Percentiles rank a stretch among this genome's conserved stretches.
phyloP scores from a whole-genome alignment of 2,329 filamentous ascomycete species.

The Fusarium hostae region DNA sequence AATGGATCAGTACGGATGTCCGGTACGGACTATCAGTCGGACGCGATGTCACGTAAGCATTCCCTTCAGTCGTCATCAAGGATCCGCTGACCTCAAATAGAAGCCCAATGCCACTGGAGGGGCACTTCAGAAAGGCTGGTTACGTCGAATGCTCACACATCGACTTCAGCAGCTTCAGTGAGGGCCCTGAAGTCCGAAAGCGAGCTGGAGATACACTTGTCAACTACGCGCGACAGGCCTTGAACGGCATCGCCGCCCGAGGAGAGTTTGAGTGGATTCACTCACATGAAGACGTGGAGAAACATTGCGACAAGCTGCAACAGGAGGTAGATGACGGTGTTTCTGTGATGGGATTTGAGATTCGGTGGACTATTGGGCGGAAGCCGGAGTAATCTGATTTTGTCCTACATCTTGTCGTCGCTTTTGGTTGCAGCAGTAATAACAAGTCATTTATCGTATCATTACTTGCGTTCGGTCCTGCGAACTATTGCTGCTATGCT shows the following conservation, averaged over 20 bases:
- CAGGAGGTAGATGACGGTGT: not conserved
- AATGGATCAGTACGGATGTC: slow-evolving; percentile 12
- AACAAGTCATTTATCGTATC: accelerated
- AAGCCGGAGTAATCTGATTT: not conserved
- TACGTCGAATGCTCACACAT: not conserved
- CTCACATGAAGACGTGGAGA: not conserved
- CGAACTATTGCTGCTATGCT: too few relatives aligned
- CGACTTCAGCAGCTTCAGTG: slow-evolving; percentile 11
- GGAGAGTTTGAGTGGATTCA: slow-evolving; percentile 3
- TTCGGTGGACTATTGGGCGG: slow-evolving; percentile 10
- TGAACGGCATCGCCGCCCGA: not conserved
- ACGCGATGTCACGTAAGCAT: slow-evolving; percentile 3
- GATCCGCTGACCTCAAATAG: not conserved
- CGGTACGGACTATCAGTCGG: not conserved
- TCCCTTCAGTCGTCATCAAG: too few relatives aligned
- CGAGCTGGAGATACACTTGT: not conserved
- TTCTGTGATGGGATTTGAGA: not conserved
- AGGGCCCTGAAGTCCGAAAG: not conserved
- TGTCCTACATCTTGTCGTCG: not conserved
- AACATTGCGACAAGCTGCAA: not conserved
- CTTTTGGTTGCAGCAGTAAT: not conserved
- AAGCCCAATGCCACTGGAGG: not conserved
- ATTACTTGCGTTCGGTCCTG: not conserved
- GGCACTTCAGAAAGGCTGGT: not conserved
- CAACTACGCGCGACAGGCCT: not conserved